A percentile compares a stretch with the other conserved stretches of the same genome.
Conservation (phyloP, 2,329 filamentous ascomycete genomes). For the Neofusicoccum ribis region DNA sequence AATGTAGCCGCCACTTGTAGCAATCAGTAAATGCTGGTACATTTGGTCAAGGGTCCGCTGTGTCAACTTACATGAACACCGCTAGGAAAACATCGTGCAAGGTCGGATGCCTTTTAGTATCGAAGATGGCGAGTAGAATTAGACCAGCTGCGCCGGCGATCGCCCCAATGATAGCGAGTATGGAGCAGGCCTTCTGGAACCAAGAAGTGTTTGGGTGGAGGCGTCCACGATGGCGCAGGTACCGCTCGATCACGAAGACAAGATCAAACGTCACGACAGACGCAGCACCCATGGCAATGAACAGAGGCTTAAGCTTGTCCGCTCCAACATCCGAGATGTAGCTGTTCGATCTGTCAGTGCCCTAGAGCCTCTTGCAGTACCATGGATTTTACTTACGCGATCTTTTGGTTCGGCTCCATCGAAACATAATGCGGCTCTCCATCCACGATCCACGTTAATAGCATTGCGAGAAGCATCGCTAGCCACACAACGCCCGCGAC, state of each 20-base stretch:
- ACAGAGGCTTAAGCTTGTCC: constrained; percentile 69
- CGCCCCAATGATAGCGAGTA: constrained; percentile 66
- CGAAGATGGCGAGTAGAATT: constrained; percentile 81
- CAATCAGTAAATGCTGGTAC: not conserved
- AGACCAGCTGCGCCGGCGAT: constrained; percentile 75
- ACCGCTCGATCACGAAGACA: constrained; percentile 78
- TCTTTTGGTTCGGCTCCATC: constrained; percentile 59
- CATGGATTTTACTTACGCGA: constrained; percentile 63
- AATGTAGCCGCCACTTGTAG: constrained; percentile 66
- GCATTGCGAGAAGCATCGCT: constrained; percentile 66
- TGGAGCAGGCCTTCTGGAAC: constrained; percentile 63
- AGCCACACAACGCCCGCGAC: constrained; percentile 57
- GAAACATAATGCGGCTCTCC: constrained; percentile 59
- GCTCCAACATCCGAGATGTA: constrained; percentile 55
- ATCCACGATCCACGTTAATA: constrained; percentile 68
- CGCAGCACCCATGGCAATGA: constrained; percentile 69
- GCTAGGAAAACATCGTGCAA: constrained; percentile 76
- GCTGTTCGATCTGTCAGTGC: not conserved
- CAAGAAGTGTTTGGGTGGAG: constrained; percentile 71
- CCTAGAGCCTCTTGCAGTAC: no score
- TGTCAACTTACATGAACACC: constrained; percentile 68
- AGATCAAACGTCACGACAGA: constrained; percentile 80
- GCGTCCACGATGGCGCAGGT: constrained; percentile 78
- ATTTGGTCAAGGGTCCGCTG: not conserved
- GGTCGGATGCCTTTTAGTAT: constrained; percentile 67